These are phyloP conservation scores for Pholiota adiposa DNA, from an alignment of 1,284 basidiomycete species.

Conservation along the genomic window DNA sequence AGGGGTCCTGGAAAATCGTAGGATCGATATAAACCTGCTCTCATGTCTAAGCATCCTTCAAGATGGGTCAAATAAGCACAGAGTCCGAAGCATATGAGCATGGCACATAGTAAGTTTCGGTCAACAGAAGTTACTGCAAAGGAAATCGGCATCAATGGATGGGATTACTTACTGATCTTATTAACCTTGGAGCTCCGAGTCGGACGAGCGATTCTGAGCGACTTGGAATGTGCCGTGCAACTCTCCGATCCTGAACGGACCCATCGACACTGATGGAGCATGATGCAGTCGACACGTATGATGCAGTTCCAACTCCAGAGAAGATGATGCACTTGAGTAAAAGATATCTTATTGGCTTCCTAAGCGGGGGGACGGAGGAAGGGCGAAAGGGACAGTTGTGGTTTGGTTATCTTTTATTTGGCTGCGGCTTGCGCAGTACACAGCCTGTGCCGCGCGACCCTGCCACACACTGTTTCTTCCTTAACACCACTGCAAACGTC, in stretches of 20 bases:
- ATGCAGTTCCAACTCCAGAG: background rate
- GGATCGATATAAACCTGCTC: no score
- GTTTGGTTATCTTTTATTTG: constrained; percentile 23
- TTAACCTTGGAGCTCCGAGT: no score
- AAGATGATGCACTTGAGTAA: background rate
- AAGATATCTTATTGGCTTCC: background rate
- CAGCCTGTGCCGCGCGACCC: constrained; percentile 16
- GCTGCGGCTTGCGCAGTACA: constrained; percentile 29
- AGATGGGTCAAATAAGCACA: no score
- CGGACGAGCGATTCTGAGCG: no score
- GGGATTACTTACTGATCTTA: background rate
- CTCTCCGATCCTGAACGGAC: background rate
- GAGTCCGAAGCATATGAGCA: no score
- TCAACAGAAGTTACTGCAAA: no score
- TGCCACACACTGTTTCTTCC: constrained; percentile 16
- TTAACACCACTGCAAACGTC: constrained; percentile 20
- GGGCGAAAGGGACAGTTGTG: background rate
- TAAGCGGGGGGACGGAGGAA: background rate
- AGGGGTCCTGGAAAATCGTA: no score
- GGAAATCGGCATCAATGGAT: background rate
- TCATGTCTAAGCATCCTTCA: no score
- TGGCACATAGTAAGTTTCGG: no score
- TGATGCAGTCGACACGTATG: background rate
- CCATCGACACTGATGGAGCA: background rate
- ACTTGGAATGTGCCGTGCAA: no score